Evolutionary conservation across 306 rosid genomes (phyloP).

Genomic region (Prinsepia uniflora): DNA sequence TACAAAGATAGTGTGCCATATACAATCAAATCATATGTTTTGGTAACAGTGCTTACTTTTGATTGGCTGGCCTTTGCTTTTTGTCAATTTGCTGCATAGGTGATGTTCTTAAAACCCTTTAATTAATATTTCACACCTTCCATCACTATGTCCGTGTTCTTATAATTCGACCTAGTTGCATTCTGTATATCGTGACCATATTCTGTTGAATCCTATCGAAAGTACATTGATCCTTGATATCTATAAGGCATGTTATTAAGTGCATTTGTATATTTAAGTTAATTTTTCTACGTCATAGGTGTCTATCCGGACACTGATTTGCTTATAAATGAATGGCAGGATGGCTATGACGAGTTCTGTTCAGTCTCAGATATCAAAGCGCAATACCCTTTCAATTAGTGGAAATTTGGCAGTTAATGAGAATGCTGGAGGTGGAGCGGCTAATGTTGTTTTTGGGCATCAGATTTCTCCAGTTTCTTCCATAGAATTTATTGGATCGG

Average conservation of each 20-base stretch:
- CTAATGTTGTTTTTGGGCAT: conserved; percentile 66
- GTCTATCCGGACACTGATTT: conserved; percentile 26
- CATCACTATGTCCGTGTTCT: background rate
- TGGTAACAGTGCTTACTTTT: background rate
- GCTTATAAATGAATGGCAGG: conserved; percentile 47
- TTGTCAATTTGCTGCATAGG: background rate
- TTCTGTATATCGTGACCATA: background rate
- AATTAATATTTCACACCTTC: background rate
- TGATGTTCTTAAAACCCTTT: background rate
- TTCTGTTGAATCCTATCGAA: background rate
- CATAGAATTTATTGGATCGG: conserved; percentile 67
- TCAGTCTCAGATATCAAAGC: conserved; percentile 80
- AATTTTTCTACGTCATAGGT: background rate
- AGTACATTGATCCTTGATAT: conserved; percentile 9
- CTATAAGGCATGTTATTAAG: background rate
- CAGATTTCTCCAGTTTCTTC: conserved; percentile 70
- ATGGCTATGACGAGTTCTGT: conserved; percentile 94
- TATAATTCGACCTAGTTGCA: background rate
- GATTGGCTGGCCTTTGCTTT: background rate
- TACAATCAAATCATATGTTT: background rate
- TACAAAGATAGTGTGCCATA: background rate
- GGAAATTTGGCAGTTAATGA: conserved; percentile 87
- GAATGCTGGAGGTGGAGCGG: conserved; percentile 80
- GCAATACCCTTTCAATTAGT: conserved; percentile 46
- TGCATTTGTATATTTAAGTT: background rate